Base-by-base conservation (phyloP, 768 basidiomycete species). In the Collybiopsis confluens region DNA sequence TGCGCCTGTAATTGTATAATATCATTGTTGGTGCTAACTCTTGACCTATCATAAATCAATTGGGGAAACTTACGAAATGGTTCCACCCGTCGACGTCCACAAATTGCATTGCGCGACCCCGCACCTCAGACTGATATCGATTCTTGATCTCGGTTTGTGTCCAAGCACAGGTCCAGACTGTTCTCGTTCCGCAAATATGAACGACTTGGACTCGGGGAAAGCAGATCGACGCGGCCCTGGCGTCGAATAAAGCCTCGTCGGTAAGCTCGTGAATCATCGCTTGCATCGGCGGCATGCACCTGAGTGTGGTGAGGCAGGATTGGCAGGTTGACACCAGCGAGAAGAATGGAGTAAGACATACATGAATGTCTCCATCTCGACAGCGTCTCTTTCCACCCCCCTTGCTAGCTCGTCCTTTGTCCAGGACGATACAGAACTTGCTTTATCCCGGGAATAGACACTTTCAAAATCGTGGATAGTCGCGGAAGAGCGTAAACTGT, bases 381-480 rank as follows among this genome's bases (percentile, higher is more conserved):
- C 38, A 6, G 13, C 18, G 16, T 40, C n/a, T n/a, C 38, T 20
- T 40, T 40, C 38, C 5, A 40, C n/a, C 6, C 38, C 38, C 18
- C n/a, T 40, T 4, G 38, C 38, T 15, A 40, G 8, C 16, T 40
- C 38, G 5, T 40, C 38, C 6, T 40, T n/a, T 20, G 38, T 40
- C 38, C 38, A 40, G 6, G 38, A 40, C 5, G 38, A 40, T 40
- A 40, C 16, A 7, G 38, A 40, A 40, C 15, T 40, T n/a, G 38
- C n/a, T 20, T 40, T n/a, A 6, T 16, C 53, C 1, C 62, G 58
- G 46, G 62, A 59, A 4, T 13, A 13, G 13, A 13, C 30, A 33
- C 67, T 58, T 35, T 64, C 68, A 56, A 70, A 71, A 6, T 62
- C 62, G 33, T 62, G 61, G 30, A 69, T 66, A 64, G 66, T 68